A percentile compares a stretch with the other conserved stretches of the same genome.
These are phyloP conservation scores for Candida bentonensis DNA, from an alignment of 805 yeast species.

Conservation along the genomic window DNA sequence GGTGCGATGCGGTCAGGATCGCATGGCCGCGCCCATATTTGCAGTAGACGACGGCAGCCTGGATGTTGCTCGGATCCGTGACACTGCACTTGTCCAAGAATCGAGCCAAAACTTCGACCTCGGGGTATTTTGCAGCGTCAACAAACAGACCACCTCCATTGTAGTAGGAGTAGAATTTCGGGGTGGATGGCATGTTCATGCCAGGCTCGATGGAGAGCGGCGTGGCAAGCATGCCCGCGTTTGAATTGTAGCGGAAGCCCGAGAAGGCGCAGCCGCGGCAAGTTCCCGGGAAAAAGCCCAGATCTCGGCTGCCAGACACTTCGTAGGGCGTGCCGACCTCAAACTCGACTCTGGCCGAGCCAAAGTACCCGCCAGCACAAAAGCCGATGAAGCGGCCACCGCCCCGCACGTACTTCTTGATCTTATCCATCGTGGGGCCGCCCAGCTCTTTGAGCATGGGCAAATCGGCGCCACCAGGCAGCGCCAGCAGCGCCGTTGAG, in stretches of 20 bases:
- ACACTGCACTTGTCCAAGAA: slow-evolving; percentile 35
- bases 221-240: slow-evolving; percentile 59
- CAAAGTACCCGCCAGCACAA: slow-evolving; percentile 94
- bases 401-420: slow-evolving; percentile 46
- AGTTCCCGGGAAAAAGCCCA: slow-evolving; percentile 68
- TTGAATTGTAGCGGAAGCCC: slow-evolving; percentile 71
- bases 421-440: slow-evolving; percentile 50
- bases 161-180: slow-evolving; percentile 32
- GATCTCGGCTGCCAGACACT: slow-evolving; percentile 75
- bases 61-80: slow-evolving; percentile 9
- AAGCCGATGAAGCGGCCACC: slow-evolving; percentile 84
- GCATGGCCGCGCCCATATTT: slow-evolving; percentile 63
- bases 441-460: slow-evolving; percentile 66
- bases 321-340: slow-evolving; percentile 65
- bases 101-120: slow-evolving; percentile 60
- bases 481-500: slow-evolving; percentile 63
- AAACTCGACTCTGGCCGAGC: slow-evolving; percentile 62
- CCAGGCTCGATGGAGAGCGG: slow-evolving; percentile 25
- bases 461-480: slow-evolving; percentile 96
- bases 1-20: slow-evolving; percentile 74
- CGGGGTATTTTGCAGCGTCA: slow-evolving; percentile 42
- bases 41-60: slow-evolving; percentile 64
- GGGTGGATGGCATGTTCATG: slow-evolving; percentile 1
- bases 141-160: slow-evolving; percentile 88
- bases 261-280: slow-evolving; percentile 69